These are phyloP conservation scores for Pythium chondricola DNA, from an alignment of 352 stramenopile species.

Conservation along the genomic window DNA sequence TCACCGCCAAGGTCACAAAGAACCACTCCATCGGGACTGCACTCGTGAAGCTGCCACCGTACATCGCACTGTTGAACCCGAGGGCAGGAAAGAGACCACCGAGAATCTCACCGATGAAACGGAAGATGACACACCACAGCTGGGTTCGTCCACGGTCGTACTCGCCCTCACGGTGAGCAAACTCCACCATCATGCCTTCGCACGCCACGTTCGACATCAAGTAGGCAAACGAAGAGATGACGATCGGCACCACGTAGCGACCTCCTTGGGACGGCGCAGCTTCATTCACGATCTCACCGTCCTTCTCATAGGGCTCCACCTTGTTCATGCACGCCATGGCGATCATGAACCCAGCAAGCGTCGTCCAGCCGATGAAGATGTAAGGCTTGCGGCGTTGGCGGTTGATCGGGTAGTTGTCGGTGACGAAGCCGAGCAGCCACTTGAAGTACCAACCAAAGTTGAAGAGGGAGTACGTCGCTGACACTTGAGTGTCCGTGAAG, in stretches of 20 bases:
- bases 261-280: slow-evolving; percentile 7
- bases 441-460: slow-evolving; percentile 18
- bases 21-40: slow-evolving; percentile 15
- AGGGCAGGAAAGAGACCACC: slow-evolving; percentile 8
- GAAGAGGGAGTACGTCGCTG: slow-evolving; percentile 2
- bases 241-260: slow-evolving; percentile 15
- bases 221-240: slow-evolving; percentile 19
- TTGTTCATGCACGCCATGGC: slow-evolving; percentile 14
- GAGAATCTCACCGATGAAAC: slow-evolving; percentile 17
- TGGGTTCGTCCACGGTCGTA: slow-evolving; percentile 21
- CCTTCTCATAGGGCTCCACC: neutral
- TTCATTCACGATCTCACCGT: neutral
- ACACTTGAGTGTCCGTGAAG: slow-evolving; percentile 5
- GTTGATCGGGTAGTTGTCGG: slow-evolving; percentile 21
- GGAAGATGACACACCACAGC: slow-evolving; percentile 11
- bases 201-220: slow-evolving; percentile 16
- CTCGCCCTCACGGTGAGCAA: slow-evolving; percentile 23
- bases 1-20: slow-evolving; percentile 8
- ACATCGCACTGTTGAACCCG: slow-evolving; percentile 10
- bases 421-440: slow-evolving; percentile 22
- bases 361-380: slow-evolving; percentile 22
- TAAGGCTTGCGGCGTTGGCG: slow-evolving; percentile 26
- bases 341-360: slow-evolving; percentile 12
- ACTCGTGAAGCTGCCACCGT: slow-evolving; percentile 16
- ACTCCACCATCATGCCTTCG: slow-evolving; percentile 28